phyloP scores from a whole-genome alignment of 768 basidiomycete species.

The Mrakia hoshinonis region DNA sequence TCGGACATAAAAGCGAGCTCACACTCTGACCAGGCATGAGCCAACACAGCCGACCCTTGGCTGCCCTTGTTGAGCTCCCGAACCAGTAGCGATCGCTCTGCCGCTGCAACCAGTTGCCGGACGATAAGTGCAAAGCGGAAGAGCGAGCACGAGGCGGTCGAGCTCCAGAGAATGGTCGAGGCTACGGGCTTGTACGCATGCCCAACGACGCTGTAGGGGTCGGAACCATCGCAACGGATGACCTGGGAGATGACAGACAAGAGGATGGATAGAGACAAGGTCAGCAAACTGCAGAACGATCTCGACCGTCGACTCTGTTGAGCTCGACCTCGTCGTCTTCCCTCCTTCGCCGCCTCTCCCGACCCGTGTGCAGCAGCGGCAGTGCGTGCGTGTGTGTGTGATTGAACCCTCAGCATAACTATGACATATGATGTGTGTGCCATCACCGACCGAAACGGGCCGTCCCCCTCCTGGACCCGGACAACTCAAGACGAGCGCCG shows the following conservation, averaged over 20 bases:
- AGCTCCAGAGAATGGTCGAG: not conserved
- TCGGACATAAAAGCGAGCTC: too few species aligned
- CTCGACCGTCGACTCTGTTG: too few species aligned
- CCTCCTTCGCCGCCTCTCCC: not conserved
- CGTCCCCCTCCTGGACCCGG: constrained; percentile 5
- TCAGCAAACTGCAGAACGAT: too few species aligned
- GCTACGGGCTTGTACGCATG: not conserved
- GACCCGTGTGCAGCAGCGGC: too few species aligned
- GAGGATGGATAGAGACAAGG: not conserved
- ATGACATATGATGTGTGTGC: constrained; percentile 16
- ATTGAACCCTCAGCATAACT: constrained; percentile 22
- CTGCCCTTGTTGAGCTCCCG: not conserved
- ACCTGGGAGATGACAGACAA: not conserved
- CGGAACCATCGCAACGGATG: too few species aligned
- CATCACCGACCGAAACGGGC: constrained; percentile 10
- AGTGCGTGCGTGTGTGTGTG: not conserved
- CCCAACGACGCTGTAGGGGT: not conserved
- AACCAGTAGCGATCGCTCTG: not conserved
- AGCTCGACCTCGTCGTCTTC: not conserved
- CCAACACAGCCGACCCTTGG: not conserved
- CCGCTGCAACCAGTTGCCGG: too few species aligned
- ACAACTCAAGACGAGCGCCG: constrained; percentile 15
- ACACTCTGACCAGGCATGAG: too few species aligned
- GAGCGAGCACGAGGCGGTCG: too few species aligned
- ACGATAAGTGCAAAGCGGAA: not conserved